Percentiles rank a stretch among this genome's conserved stretches.
These are phyloP conservation scores for Mortierella sp. DNA, from an alignment of 371 early-diverging fungal species.

Conservation along the genomic window DNA sequence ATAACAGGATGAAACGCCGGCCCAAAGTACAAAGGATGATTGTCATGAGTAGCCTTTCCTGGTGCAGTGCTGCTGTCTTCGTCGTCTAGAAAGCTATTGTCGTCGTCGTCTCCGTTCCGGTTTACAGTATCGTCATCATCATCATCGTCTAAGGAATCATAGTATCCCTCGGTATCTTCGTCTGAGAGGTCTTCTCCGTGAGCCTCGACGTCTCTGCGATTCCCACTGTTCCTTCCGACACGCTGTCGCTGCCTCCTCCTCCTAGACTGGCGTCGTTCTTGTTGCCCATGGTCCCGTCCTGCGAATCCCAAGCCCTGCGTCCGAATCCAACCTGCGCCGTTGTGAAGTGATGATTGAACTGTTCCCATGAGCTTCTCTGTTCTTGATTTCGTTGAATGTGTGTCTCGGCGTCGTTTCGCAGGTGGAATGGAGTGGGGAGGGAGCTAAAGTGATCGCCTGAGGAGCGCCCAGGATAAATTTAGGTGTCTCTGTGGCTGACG, in stretches of 20 bases:
- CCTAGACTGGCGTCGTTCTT: constrained; percentile 2
- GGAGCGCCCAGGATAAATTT: too few relatives aligned
- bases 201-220: constrained; percentile 11
- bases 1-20: constrained; percentile 44
- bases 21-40: constrained; percentile 45
- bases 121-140: neutral
- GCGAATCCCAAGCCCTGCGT: constrained; percentile 13
- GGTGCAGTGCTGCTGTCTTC: constrained; percentile 9
- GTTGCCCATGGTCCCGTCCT: constrained; percentile 2
- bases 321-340: constrained; percentile 25
- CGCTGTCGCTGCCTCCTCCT: constrained; percentile 25
- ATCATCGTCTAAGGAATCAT: constrained; percentile 23
- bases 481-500: too few relatives aligned
- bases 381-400: neutral
- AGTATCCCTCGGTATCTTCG: constrained; percentile 12
- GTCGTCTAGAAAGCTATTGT: constrained; percentile 15
- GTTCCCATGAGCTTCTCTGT: constrained; percentile 20
- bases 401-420: neutral
- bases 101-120: constrained; percentile 16
- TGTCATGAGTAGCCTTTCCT: constrained; percentile 14
- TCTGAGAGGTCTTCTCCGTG: neutral
- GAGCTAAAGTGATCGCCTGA: too few relatives aligned
- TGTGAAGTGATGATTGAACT: constrained; percentile 22
- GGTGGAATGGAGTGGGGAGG: neutral
- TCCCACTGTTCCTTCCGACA: neutral